These are phyloP conservation scores for Begonia peltatifolia DNA, from an alignment of 306 rosid genomes.

Conservation along the genomic window DNA sequence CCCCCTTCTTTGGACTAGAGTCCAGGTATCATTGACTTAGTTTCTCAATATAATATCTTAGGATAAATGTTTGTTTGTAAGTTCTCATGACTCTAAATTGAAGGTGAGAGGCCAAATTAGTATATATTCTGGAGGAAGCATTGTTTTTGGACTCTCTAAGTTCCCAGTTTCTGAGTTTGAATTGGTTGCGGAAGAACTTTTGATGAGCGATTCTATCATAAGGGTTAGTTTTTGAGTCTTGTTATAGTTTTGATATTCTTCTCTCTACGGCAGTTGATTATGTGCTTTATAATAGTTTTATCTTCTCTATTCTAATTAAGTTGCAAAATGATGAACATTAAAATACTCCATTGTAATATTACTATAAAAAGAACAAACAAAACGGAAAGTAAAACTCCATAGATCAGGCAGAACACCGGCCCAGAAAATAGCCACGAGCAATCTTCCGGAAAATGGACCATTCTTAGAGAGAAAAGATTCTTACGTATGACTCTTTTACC, in stretches of 20 bases:
- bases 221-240: conserved; percentile 26
- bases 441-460: no score
- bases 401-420: no score
- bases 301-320: neutral
- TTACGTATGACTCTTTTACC: no score
- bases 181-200: conserved; percentile 96
- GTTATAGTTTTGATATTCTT: neutral
- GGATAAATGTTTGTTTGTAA: neutral
- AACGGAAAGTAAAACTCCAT: no score
- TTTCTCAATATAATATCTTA: neutral
- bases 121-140: conserved; percentile 78
- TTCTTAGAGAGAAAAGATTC: no score
- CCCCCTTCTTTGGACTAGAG: conserved; percentile 96
- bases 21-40: conserved; percentile 42
- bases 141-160: conserved; percentile 78
- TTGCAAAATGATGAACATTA: no score
- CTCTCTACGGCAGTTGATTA: neutral
- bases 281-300: neutral
- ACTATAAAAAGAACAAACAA: no score
- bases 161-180: conserved; percentile 94
- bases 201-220: conserved; percentile 89
- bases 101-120: conserved; percentile 97
- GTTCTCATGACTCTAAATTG: conserved; percentile 18
- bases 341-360: no score
- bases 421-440: no score